Conservation (phyloP, 75 land plant genomes). For the Azolla pinnata region DNA sequence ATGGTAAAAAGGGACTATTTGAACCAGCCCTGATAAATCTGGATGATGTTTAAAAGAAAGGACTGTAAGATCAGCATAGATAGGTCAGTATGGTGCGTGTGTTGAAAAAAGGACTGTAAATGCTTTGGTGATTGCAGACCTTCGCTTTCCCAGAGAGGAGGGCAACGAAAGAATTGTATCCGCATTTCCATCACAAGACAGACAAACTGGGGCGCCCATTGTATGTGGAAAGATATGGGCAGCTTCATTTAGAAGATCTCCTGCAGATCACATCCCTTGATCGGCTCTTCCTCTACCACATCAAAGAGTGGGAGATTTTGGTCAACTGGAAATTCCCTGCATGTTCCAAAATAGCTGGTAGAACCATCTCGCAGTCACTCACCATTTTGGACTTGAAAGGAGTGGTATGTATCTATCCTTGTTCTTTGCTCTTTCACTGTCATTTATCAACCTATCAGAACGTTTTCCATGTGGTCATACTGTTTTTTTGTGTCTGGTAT, state of each 20-base stretch:
- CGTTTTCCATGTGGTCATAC: not conserved
- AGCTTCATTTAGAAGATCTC: conserved; percentile 32
- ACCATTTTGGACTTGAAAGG: conserved; percentile 37
- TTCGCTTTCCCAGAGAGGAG: conserved; percentile 38
- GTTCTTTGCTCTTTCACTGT: not conserved
- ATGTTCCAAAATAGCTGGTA: conserved; percentile 31
- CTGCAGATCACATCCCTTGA: conserved; percentile 26
- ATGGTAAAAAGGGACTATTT: no score
- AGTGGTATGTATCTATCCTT: conserved; percentile 21
- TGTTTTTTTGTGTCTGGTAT: not conserved
- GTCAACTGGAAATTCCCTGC: conserved; percentile 36
- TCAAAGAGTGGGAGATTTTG: conserved; percentile 33
- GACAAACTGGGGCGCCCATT: conserved; percentile 33
- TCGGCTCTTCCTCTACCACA: conserved; percentile 28
- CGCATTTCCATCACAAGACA: conserved; percentile 39
- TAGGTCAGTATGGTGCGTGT: not conserved
- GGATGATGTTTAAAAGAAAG: no score
- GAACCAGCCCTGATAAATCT: no score
- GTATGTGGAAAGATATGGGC: conserved; percentile 31
- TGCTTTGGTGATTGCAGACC: conserved; percentile 21
- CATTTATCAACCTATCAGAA: not conserved
- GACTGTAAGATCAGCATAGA: not conserved
- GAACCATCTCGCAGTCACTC: conserved; percentile 18
- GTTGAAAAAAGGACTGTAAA: not conserved
- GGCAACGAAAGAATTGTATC: conserved; percentile 25